Base-by-base conservation (phyloP, 345 rosid genomes). In the Boechera stricta region DNA sequence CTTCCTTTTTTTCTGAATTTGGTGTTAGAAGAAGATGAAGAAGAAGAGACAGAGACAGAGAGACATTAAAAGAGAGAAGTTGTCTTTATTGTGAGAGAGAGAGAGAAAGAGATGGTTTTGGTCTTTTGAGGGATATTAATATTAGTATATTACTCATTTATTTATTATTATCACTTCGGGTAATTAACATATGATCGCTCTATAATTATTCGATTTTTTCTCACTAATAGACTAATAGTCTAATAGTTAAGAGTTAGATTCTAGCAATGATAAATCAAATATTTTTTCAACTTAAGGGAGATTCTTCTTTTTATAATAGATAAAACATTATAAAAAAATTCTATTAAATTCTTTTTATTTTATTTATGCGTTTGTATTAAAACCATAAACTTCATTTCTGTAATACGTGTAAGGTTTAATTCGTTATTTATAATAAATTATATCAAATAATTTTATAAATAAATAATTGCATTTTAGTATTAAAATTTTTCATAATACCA, bases 61-160 rank as follows among this genome's bases (percentile, higher is more conserved):
- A 69, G 75, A 70, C 70, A 73, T 67, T 59, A 67, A 59, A 79
- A 73, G 74, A 73, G 78, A 67, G 82, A 54, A 10, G 58, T 54
- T 73, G 78, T 67, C 78, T 79, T 79, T 73, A 73, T 73, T 73
- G 59, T 42, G 36, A 10, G n/a, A 2, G 35, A 35, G 41, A 55
- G 38, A 29, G 41, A 41, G 41, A 41, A 36, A 16, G 39, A 52
- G 12, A 39, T 16, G 35, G 15, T 52, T 78, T 78, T 60, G 73
- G 74, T 67, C 78, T 79, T 79, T 73, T 73, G 64, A 73, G 69
- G 26, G 74, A 76, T 39, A 48, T 21, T 21, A 21, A 21, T 21
- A 21, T 21, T 21, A 21, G 24, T 21, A 21, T 21, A 21, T 72
- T 29, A 15, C 15, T 71, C 36, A 45, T 31, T 51, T 57, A 36